Base-by-base conservation (phyloP, 805 yeast genomes). In the Cyberlindnera americana region DNA sequence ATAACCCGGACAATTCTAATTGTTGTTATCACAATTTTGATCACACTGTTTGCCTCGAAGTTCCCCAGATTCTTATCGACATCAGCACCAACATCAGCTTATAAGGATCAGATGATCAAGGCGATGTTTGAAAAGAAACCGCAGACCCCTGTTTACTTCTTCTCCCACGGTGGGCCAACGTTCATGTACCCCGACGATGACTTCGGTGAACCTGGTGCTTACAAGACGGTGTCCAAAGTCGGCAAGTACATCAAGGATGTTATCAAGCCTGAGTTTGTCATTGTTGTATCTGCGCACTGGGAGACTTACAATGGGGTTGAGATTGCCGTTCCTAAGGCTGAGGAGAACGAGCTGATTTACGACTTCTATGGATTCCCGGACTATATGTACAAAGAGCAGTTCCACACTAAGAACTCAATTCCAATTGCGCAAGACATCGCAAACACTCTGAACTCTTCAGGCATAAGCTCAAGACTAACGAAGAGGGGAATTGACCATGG, bases 151-250 rank as follows among this genome's bases (percentile, higher is more conserved):
- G 73, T 78, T 1, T 82, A 64, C 56, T 86, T 84, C 59, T 56
- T 83, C 30, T 78, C 87, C n/a, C 95, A 85, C 61, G 95, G 95
- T 7, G 93, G 90, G 1, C 95, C 95, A 7, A 78, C 84, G 1
- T 83, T 85, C 57, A 75, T 83, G 68, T 80, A 81, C 50, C 57
- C 66, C 25, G 61, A 67, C n/a, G 71, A 65, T 35, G 66, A 61
- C 17, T 61, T 65, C 34, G 75, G 82, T 26, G 70, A 74, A 41
- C 37, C 38, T 3, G 86, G 86, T 5, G 90, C 91, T 0, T 82
- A 73, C 66, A 64, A 67, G 18, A 64, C 63, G 5, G 67, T 79
- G 6, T 60, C 67, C 33, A 49, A 60, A 17, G 44, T 81, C 6
- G 95, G 95, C 3, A 46, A 57, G 14, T 59, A 63, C 27, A 77